Conservation (phyloP, 2,329 filamentous ascomycete species). For the Aspergillus niger region DNA sequence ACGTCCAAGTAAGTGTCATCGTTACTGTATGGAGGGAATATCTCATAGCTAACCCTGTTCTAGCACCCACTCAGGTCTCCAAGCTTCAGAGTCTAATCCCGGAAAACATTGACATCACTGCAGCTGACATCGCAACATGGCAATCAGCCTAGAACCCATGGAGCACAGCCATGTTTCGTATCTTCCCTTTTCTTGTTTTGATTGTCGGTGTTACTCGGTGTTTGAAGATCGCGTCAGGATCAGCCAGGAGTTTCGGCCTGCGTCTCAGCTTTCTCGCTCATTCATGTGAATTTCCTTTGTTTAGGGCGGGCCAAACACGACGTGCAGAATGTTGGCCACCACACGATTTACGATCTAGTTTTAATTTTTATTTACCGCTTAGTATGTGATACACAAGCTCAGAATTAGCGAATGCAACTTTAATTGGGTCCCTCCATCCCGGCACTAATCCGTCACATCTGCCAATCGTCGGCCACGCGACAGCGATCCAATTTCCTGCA, state of each 20-base stretch:
- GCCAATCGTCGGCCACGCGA: too few species aligned
- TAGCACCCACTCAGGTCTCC: constrained; percentile 29
- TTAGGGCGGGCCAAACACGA: neutral
- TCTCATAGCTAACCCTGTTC: constrained; percentile 17
- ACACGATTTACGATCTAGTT: neutral
- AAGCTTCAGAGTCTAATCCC: constrained; percentile 29
- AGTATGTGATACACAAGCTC: too few species aligned
- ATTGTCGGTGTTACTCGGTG: neutral
- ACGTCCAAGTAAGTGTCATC: constrained; percentile 31
- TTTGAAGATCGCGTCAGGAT: neutral
- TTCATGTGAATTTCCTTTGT: neutral
- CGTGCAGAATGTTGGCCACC: too few species aligned
- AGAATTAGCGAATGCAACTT: too few species aligned
- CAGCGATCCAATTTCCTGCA: neutral
- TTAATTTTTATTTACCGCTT: too few species aligned
- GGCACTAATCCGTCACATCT: too few species aligned
- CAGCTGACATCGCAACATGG: constrained; percentile 35
- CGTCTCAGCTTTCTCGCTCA: neutral
- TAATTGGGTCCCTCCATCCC: too few species aligned
- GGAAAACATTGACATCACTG: constrained; percentile 36
- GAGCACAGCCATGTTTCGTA: too few species aligned
- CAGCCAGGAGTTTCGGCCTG: neutral
- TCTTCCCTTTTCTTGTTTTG: neutral
- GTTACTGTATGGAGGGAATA: neutral
- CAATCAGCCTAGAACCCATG: constrained; percentile 14